Evolutionary conservation across 2,329 filamentous ascomycete species (phyloP), one percentile per base, ranked within the genome.

Genomic region (Cercospora sp.): DNA sequence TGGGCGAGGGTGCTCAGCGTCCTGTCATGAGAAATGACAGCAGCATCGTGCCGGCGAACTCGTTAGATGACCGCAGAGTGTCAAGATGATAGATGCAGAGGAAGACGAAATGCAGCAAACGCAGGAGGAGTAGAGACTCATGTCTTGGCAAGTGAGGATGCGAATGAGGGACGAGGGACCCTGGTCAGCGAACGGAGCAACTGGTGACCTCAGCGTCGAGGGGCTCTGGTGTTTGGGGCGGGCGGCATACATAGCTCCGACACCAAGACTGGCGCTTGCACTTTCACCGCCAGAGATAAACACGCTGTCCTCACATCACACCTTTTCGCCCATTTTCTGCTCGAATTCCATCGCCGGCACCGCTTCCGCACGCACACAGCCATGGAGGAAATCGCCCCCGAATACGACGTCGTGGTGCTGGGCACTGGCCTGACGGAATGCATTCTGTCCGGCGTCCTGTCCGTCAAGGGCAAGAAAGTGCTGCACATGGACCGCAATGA

Each of bases 391-490:
- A 97, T 99, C 80, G 93, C 94, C 75, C 92, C 93, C 80, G 94
- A 97, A 84, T 99, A 99, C 88, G 95, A 99, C 88, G 92, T 97
- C 82, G 89, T 99, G 80, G 95, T 99, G 80, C 89, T 99, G 81
- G 95, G 95, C 87, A 99, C 95, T 81, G 94, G 95, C 80, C 84
- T 99, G 87, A 98, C 94, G 72, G 95, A 99, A 89, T 99, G 95
- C 84, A 95, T 99, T 79, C 91, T 99, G 76, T 97, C 94, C 80
- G 95, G 94, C 82, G 94, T 99, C 70, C 85, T 98, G 80, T 97
- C 93, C 85, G 94, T 98, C 78, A 97, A 98, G 87, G 94, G 94
- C 82, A 94, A 97, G 87, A 98, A 98, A 86, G 95, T 99, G 79
- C 88, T 99, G 73, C 95, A 99, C 85, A 97, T 99, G 81, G 95